These are phyloP conservation scores for Zymoseptoria ardabiliae DNA, from an alignment of 2,329 filamentous ascomycete genomes.

Conservation along the genomic window DNA sequence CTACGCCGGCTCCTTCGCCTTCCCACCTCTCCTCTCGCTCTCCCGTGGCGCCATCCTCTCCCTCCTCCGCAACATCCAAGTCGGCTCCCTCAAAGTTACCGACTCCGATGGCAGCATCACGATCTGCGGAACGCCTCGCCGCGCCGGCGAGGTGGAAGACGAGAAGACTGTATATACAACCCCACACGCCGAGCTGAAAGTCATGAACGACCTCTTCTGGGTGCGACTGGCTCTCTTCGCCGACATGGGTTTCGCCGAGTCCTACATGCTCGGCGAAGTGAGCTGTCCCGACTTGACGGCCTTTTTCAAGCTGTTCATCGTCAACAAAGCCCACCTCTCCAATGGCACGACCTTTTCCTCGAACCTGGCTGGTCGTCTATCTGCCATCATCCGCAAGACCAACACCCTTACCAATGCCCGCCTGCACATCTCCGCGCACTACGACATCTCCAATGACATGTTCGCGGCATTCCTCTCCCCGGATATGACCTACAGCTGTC, in stretches of 20 bases:
- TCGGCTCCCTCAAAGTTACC: slow-evolving; percentile 40
- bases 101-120: slow-evolving; percentile 39
- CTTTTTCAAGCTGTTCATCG: slow-evolving; percentile 69
- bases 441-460: slow-evolving; percentile 71
- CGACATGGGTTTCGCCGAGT: slow-evolving; percentile 68
- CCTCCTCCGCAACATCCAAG: slow-evolving; percentile 39
- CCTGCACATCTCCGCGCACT: slow-evolving; percentile 64
- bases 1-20: slow-evolving; percentile 40
- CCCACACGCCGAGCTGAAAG: slow-evolving; percentile 49
- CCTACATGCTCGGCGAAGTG: slow-evolving; percentile 66
- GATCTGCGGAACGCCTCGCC: slow-evolving; percentile 35
- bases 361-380: slow-evolving; percentile 50
- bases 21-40: slow-evolving; percentile 41
- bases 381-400: slow-evolving; percentile 44
- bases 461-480: slow-evolving; percentile 64
- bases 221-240: slow-evolving; percentile 60
- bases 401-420: slow-evolving; percentile 48
- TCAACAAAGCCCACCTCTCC: slow-evolving; percentile 49
- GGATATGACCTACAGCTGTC: slow-evolving; percentile 73
- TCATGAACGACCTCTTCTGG: slow-evolving; percentile 64
- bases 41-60: slow-evolving; percentile 41
- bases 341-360: slow-evolving; percentile 59
- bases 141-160: slow-evolving; percentile 29
- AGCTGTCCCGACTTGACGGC: slow-evolving; percentile 58
- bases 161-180: slow-evolving; percentile 32